Conservation (phyloP, 495 filamentous ascomycete species). For the Penicillium macrosclerotiorum region DNA sequence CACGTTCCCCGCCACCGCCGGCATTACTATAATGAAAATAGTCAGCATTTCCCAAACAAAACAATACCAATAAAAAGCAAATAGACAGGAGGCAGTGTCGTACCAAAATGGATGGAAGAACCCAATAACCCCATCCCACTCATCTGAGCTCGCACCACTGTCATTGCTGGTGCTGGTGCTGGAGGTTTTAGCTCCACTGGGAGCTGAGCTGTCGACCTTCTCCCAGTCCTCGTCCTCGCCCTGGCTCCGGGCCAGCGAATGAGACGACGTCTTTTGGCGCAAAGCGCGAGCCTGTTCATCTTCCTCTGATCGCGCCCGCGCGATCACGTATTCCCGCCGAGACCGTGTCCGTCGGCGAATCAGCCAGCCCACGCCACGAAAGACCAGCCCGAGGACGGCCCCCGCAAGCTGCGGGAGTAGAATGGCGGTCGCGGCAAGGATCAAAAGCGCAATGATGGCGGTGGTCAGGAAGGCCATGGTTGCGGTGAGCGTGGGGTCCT, state of each 20-base stretch:
- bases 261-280: slow-evolving; percentile 28
- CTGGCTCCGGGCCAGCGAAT: slow-evolving; percentile 16
- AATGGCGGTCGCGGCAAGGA: slow-evolving; percentile 34
- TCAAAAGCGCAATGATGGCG: slow-evolving; percentile 30
- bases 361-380: slow-evolving; percentile 59
- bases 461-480: slow-evolving; percentile 41
- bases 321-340: slow-evolving; percentile 59
- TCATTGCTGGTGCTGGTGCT: slow-evolving; percentile 36
- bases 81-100: slow-evolving; percentile 14
- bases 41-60: slow-evolving; percentile 7
- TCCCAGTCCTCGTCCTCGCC: slow-evolving; percentile 72
- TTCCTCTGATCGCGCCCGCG: slow-evolving; percentile 59
- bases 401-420: slow-evolving; percentile 39
- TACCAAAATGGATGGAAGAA: slow-evolving; percentile 98
- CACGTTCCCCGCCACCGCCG: slow-evolving; percentile 91
- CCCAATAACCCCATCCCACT: slow-evolving; percentile 82
- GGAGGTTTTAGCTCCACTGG: slow-evolving; percentile 52
- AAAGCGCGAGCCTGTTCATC: slow-evolving; percentile 44
- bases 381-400: slow-evolving; percentile 33
- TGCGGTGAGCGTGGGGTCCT: slow-evolving; percentile 8
- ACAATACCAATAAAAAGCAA: neutral
- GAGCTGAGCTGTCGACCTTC: slow-evolving; percentile 59
- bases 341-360: slow-evolving; percentile 65
- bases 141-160: slow-evolving; percentile 24
- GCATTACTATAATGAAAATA: slow-evolving; percentile 64